These are phyloP conservation scores for Xylaria sp. DNA, from an alignment of 2,329 filamentous ascomycete species.

Conservation along the genomic window DNA sequence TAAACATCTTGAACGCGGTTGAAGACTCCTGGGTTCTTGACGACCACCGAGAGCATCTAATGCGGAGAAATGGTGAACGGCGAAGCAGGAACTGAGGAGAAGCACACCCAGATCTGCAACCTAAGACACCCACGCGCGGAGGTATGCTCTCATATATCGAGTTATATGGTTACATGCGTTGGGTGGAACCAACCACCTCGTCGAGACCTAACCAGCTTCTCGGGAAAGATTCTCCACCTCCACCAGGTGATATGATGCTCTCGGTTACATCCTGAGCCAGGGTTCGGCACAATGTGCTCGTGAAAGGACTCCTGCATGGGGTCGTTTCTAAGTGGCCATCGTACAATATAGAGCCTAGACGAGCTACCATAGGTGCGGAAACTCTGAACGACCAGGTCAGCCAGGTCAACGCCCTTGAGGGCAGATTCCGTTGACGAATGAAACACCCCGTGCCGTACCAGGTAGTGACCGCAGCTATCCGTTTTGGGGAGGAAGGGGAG, in stretches of 20 bases:
- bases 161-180: conserved; percentile 30
- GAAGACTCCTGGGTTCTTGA: conserved; percentile 22
- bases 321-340: background rate
- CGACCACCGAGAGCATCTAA: conserved; percentile 9
- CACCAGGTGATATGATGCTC: background rate
- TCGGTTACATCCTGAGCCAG: background rate
- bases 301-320: conserved; percentile 4
- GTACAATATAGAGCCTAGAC: background rate
- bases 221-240: conserved; percentile 8
- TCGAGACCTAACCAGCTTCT: background rate
- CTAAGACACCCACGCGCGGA: conserved; percentile 18
- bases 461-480: conserved; percentile 3
- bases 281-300: conserved; percentile 7
- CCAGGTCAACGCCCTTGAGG: background rate
- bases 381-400: background rate
- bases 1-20: conserved; percentile 35
- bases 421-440: conserved; percentile 6
- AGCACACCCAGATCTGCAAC: background rate
- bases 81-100: conserved; percentile 13
- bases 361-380: conserved; percentile 29
- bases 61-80: conserved; percentile 4
- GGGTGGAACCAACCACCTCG: conserved; percentile 24
- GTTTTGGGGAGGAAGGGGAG: background rate
- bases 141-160: conserved; percentile 35
- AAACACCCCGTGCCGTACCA: background rate